These are phyloP conservation scores for Royoungia palumana DNA, from an alignment of 768 basidiomycete genomes.

Conservation along the genomic window DNA sequence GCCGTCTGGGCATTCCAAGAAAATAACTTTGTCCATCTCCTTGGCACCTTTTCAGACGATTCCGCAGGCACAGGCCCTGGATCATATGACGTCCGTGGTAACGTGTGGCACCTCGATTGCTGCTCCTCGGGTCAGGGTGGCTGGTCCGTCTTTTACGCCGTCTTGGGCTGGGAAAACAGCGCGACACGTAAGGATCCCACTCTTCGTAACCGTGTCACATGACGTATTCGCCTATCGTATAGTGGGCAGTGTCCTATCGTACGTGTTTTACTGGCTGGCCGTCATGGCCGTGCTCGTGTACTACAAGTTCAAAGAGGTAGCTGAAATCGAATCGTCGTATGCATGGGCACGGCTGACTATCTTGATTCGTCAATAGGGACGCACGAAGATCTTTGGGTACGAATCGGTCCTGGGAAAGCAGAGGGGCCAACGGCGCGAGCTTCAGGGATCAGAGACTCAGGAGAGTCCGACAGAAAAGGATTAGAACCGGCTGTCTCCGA, in stretches of 20 bases:
- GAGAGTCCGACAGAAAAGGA: not conserved
- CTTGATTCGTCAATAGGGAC: no score
- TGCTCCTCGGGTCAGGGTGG: slow-evolving; percentile 64
- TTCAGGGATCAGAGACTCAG: not conserved
- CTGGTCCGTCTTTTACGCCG: slow-evolving; percentile 81
- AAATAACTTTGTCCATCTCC: slow-evolving; percentile 60
- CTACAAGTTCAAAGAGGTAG: slow-evolving; percentile 62
- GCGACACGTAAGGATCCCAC: slow-evolving; percentile 51
- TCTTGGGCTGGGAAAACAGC: slow-evolving; percentile 87
- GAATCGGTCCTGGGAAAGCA: slow-evolving; percentile 50
- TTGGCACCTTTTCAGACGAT: slow-evolving; percentile 75
- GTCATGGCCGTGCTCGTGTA: slow-evolving; percentile 64
- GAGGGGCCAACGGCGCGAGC: slow-evolving; percentile 29
- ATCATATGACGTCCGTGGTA: slow-evolving; percentile 74
- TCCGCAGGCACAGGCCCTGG: slow-evolving; percentile 74
- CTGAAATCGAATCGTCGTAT: no score
- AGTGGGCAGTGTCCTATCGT: slow-evolving; percentile 80
- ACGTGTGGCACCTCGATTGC: slow-evolving; percentile 86
- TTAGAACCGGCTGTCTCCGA: not conserved
- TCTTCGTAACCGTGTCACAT: not conserved
- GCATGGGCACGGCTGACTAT: no score
- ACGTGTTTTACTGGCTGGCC: slow-evolving; percentile 90
- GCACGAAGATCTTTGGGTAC: slow-evolving; percentile 55
- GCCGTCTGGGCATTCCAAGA: slow-evolving; percentile 69
- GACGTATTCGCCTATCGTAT: not conserved